Evolutionary conservation across 2,329 filamentous ascomycete genomes (phyloP).

Genomic region (Paraphoma chrysanthemicola): DNA sequence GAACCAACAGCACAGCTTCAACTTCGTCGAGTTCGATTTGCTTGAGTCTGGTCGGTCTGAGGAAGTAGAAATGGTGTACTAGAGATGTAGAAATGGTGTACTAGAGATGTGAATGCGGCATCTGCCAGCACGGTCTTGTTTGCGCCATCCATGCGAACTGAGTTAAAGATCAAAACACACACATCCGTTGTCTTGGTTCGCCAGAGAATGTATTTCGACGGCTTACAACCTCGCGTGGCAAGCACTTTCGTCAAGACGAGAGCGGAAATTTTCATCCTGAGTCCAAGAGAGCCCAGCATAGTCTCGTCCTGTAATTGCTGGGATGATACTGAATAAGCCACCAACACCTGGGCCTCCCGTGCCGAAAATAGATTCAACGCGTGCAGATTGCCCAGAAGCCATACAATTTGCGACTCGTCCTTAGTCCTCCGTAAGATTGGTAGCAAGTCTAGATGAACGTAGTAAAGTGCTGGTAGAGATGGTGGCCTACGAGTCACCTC

Average conservation of each 20-base stretch:
- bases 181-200: not conserved
- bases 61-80: conserved; percentile 16
- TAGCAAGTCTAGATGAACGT: too few species aligned
- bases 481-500: too few species aligned
- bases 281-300: too few species aligned
- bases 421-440: too few species aligned
- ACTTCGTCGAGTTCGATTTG: conserved; percentile 16
- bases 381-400: too few species aligned
- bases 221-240: conserved; percentile 23
- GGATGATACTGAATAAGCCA: too few species aligned
- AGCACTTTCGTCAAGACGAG: not conserved
- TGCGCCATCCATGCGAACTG: conserved; percentile 27
- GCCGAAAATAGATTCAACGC: too few species aligned
- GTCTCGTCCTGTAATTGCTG: too few species aligned
- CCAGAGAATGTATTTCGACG: conserved; percentile 26
- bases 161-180: not conserved
- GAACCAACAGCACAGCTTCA: conserved; percentile 17
- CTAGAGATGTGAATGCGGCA: not conserved
- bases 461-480: too few species aligned
- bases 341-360: too few species aligned
- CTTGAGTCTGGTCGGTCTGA: conserved; percentile 12
- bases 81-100: not conserved
- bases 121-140: not conserved
- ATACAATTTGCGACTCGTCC: too few species aligned
- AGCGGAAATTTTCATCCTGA: too few species aligned